Conservation (phyloP, 148 eudicot species). For the Heliosperma pusillum region DNA sequence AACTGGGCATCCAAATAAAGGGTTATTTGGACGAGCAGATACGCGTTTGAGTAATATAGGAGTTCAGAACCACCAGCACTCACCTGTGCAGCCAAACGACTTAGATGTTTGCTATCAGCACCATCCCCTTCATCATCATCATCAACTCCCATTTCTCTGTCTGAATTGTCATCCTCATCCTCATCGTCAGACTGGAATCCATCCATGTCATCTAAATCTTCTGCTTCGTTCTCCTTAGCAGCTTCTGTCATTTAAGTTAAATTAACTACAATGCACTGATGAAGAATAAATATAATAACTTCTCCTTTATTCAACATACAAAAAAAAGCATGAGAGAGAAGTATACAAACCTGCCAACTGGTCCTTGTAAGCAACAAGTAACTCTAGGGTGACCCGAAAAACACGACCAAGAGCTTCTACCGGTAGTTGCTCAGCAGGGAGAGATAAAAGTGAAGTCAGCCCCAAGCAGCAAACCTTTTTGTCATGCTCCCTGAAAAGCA, state of each 20-base stretch:
- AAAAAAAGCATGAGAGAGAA: background rate
- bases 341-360: constrained; percentile 72
- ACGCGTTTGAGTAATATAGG: no score
- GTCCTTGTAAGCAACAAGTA: constrained; percentile 91
- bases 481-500: constrained; percentile 74
- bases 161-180: constrained; percentile 62
- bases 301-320: background rate
- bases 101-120: constrained; percentile 62
- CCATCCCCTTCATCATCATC: constrained; percentile 89
- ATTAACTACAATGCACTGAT: background rate
- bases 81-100: constrained; percentile 85
- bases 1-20: no score
- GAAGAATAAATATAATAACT: background rate
- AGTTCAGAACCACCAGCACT: constrained; percentile 7
- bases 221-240: constrained; percentile 63
- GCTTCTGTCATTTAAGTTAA: constrained; percentile 52
- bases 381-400: constrained; percentile 78
- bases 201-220: constrained; percentile 77
- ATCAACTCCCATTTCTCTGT: constrained; percentile 95
- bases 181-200: constrained; percentile 78
- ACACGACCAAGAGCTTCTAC: constrained; percentile 85
- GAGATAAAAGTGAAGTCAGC: constrained; percentile 74
- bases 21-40: no score
- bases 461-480: constrained; percentile 99
- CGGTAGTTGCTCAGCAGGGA: constrained; percentile 83